Evolutionary conservation across 306 rosid species (phyloP).

Genomic region (Dryas alaskensis): DNA sequence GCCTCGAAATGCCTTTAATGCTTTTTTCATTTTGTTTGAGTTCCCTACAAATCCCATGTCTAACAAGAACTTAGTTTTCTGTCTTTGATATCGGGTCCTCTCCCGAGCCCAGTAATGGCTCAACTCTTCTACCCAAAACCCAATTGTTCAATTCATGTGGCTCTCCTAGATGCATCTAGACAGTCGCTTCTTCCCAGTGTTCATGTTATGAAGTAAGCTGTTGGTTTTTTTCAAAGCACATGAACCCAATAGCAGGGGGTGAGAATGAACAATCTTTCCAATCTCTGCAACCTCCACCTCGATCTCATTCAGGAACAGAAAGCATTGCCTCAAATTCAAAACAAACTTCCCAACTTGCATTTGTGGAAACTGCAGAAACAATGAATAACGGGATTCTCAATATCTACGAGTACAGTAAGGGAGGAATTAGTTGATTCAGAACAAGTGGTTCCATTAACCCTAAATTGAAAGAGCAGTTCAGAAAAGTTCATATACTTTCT

Average conservation of each 20-base stretch:
- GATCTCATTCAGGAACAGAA: slow-evolving; percentile 45
- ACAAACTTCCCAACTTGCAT: slow-evolving; percentile 40
- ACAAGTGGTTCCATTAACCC: no score
- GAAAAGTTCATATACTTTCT: no score
- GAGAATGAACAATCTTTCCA: slow-evolving; percentile 49
- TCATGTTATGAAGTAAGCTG: slow-evolving; percentile 47
- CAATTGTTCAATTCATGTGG: slow-evolving; percentile 47
- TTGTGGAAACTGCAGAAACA: slow-evolving; percentile 56
- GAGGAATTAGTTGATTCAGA: no score
- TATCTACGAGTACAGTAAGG: no score
- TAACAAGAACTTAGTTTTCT: slow-evolving; percentile 50
- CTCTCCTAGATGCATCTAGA: slow-evolving; percentile 43
- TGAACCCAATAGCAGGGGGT: slow-evolving; percentile 52
- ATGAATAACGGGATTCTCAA: slow-evolving; percentile 9
- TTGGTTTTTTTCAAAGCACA: slow-evolving; percentile 47
- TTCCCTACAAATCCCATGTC: slow-evolving; percentile 44
- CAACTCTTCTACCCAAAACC: slow-evolving; percentile 43
- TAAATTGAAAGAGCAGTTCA: no score
- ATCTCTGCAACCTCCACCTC: slow-evolving; percentile 54
- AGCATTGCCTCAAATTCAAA: slow-evolving; percentile 51
- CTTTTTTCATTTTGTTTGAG: slow-evolving; percentile 35
- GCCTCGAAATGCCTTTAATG: slow-evolving; percentile 47
- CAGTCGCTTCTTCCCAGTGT: slow-evolving; percentile 59
- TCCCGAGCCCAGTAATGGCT: slow-evolving; percentile 25
- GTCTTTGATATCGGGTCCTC: slow-evolving; percentile 20